Percentiles rank a stretch among this genome's conserved stretches.
phyloP scores from a whole-genome alignment of 2,329 filamentous ascomycete species.

The Diaporthe citriasiana region DNA sequence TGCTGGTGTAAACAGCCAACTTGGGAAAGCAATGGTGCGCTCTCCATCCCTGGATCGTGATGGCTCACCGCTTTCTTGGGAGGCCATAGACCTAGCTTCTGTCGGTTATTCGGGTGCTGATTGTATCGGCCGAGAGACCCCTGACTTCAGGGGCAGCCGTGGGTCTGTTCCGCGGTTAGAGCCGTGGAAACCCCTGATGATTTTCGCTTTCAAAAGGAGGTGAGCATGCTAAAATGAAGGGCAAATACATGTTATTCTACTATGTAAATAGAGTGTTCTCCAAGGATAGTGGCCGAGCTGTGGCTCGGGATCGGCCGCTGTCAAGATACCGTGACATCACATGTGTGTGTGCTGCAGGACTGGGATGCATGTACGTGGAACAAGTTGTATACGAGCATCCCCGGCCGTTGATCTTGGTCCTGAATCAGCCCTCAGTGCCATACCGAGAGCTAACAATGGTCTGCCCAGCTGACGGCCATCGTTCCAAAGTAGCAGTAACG shows the following conservation, averaged over 20 bases:
- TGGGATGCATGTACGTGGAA: background rate
- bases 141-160: background rate
- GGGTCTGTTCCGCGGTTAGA: background rate
- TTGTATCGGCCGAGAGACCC: background rate
- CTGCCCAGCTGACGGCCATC: background rate
- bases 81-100: background rate
- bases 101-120: background rate
- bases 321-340: background rate
- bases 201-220: background rate
- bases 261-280: background rate
- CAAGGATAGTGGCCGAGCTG: background rate
- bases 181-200: background rate
- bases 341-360: constrained; percentile 1
- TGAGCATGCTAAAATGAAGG: background rate
- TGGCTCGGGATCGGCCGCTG: background rate
- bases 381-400: background rate
- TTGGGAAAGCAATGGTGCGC: background rate
- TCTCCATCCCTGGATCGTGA: background rate
- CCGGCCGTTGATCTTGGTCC: background rate
- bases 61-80: background rate
- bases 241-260: background rate
- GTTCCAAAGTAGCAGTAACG: background rate
- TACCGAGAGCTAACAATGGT: background rate
- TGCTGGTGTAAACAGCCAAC: background rate
- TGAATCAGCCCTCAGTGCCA: background rate